phyloP scores from a whole-genome alignment of 352 stramenopile genomes.

The Lagenidium giganteum region DNA sequence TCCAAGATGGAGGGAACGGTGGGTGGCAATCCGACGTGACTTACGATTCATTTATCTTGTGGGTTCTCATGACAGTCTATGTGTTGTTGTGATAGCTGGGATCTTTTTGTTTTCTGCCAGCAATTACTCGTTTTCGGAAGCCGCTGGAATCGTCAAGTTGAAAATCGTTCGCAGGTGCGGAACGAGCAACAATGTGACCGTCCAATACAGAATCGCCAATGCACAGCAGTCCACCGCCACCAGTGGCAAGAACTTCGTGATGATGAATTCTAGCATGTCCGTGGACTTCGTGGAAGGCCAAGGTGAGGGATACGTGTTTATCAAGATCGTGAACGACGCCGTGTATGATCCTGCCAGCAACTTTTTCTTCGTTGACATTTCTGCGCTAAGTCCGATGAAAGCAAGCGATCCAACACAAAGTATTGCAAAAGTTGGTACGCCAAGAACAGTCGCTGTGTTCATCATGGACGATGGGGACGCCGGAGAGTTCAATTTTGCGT shows the following conservation, averaged over 20 bases:
- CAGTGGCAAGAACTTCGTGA: constrained; percentile 58
- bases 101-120: constrained; percentile 50
- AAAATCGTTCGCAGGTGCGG: constrained; percentile 41
- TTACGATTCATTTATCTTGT: neutral
- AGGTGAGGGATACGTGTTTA: constrained; percentile 31
- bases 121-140: constrained; percentile 49
- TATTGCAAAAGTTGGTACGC: constrained; percentile 31
- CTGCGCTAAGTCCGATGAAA: constrained; percentile 24
- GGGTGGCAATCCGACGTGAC: constrained; percentile 1
- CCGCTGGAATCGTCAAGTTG: constrained; percentile 33
- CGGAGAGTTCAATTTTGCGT: constrained; percentile 54
- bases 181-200: constrained; percentile 26
- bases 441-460: constrained; percentile 27
- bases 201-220: constrained; percentile 43
- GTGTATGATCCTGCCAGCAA: constrained; percentile 61
- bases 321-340: constrained; percentile 52
- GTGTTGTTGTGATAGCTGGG: constrained; percentile 26
- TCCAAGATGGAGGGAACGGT: constrained; percentile 36
- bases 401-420: constrained; percentile 19
- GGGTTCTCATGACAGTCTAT: neutral
- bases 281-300: constrained; percentile 49
- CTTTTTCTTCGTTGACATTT: constrained; percentile 62
- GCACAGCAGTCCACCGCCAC: constrained; percentile 39
- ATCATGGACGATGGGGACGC: constrained; percentile 62
- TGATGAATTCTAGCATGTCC: constrained; percentile 28